phyloP scores from a whole-genome alignment of 2,329 filamentous ascomycete genomes.

The Calonectria honghensis region DNA sequence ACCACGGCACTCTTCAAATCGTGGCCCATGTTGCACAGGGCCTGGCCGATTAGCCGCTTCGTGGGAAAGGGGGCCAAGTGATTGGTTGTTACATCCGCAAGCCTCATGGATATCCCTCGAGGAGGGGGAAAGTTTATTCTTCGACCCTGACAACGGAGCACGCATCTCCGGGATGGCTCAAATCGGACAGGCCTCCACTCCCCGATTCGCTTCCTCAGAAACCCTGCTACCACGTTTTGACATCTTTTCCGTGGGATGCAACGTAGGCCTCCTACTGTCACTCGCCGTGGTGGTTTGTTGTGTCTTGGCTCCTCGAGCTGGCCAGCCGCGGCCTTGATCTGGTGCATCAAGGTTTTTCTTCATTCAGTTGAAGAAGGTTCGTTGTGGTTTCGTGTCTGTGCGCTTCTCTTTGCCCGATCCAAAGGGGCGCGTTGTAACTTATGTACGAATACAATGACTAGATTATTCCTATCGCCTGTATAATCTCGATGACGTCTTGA shows the following conservation, averaged over 20 bases:
- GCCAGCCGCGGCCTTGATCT: not conserved
- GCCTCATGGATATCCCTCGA: not conserved
- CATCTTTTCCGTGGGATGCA: not conserved
- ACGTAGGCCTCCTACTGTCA: not conserved
- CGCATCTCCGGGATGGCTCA: slow-evolving; percentile 8
- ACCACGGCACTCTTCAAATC: not conserved
- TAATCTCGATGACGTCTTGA: not conserved
- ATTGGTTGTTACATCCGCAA: not conserved
- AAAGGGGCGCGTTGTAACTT: not conserved
- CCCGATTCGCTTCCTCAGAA: not conserved
- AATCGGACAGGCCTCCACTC: not conserved
- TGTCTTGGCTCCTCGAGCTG: not conserved
- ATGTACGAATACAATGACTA: not conserved
- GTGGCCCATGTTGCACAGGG: not conserved
- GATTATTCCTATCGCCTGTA: not conserved
- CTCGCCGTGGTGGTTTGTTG: not conserved
- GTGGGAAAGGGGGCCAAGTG: not conserved
- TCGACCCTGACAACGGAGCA: not conserved
- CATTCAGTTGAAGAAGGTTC: not conserved
- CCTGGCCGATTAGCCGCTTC: not conserved
- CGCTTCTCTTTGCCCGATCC: not conserved
- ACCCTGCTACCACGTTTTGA: slow-evolving; percentile 17
- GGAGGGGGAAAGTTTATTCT: not conserved
- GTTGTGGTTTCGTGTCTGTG: not conserved
- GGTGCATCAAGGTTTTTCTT: not conserved